These are phyloP conservation scores for Yamadazyma paraphyllophila DNA, from an alignment of 805 yeast genomes.

Conservation along the genomic window DNA sequence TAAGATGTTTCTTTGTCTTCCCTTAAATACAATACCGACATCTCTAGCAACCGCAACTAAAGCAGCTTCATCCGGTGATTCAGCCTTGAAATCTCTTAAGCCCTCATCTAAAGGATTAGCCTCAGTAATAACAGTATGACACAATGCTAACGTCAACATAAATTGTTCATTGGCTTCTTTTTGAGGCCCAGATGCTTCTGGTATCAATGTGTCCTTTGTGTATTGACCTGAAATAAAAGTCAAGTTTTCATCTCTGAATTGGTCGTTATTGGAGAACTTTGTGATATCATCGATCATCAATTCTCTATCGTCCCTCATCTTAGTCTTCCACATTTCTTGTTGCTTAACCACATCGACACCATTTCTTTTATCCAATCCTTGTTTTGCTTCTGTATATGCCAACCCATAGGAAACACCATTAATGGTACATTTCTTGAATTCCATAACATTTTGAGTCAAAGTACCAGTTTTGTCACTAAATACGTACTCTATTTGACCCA, in stretches of 20 bases:
- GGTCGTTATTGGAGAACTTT: conserved; percentile 43
- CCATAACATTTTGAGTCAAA: conserved; percentile 80
- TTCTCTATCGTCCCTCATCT: conserved; percentile 55
- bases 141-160: conserved; percentile 64
- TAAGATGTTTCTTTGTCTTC: conserved; percentile 49
- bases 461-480: conserved; percentile 87
- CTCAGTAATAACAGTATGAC: conserved; percentile 75
- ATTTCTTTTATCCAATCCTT: conserved; percentile 64
- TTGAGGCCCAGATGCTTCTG: conserved; percentile 36
- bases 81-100: conserved; percentile 61
- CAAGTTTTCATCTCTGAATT: conserved; percentile 46
- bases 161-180: conserved; percentile 52
- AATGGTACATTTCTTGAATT: conserved; percentile 72
- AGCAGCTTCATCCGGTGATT: conserved; percentile 83
- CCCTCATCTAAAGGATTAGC: conserved; percentile 36
- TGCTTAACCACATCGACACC: conserved; percentile 69
- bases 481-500: conserved; percentile 79
- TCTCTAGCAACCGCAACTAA: conserved; percentile 75
- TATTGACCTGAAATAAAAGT: conserved; percentile 65
- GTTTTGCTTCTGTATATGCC: conserved; percentile 76
- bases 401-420: conserved; percentile 66
- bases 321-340: conserved; percentile 47
- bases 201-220: conserved; percentile 47
- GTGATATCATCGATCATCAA: conserved; percentile 53
- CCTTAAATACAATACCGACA: conserved; percentile 62